Evolutionary conservation across 2,329 filamentous ascomycete species (phyloP).

Genomic region (Cladosporium sp.): DNA sequence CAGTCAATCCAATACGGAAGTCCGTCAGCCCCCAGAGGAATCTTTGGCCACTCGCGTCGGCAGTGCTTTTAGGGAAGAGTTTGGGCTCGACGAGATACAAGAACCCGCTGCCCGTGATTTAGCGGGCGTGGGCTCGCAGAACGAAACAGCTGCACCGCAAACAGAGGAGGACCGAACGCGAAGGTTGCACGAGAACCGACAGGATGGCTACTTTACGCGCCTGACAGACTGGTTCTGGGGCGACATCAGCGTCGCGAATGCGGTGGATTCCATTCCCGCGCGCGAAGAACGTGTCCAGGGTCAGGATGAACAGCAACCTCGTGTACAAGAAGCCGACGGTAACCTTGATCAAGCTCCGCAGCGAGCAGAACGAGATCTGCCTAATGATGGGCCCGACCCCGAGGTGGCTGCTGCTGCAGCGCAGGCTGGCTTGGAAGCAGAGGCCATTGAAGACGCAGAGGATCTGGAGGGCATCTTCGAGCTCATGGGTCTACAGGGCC

Average conservation of each 20-base stretch:
- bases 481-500: slow-evolving; percentile 91
- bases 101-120: slow-evolving; percentile 1
- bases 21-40: slow-evolving; percentile 7
- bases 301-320: slow-evolving; percentile 54
- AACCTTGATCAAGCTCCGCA: slow-evolving; percentile 17
- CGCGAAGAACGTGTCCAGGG: slow-evolving; percentile 57
- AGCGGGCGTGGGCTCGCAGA: neutral
- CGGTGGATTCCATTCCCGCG: slow-evolving; percentile 33
- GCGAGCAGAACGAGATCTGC: slow-evolving; percentile 10
- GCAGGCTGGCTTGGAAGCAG: slow-evolving; percentile 63
- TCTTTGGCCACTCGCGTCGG: slow-evolving; percentile 15
- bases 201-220: slow-evolving; percentile 17
- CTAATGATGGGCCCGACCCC: slow-evolving; percentile 38
- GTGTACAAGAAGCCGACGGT: slow-evolving; percentile 35
- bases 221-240: slow-evolving; percentile 44
- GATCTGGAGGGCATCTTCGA: slow-evolving; percentile 96
- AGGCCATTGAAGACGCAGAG: slow-evolving; percentile 74
- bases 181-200: neutral
- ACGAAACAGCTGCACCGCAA: neutral
- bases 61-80: slow-evolving; percentile 20
- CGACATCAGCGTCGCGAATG: slow-evolving; percentile 31
- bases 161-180: too few relatives aligned
- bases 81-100: slow-evolving; percentile 19
- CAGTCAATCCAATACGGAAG: slow-evolving; percentile 10
- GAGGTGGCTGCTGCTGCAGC: slow-evolving; percentile 61